phyloP scores from a whole-genome alignment of 2,329 filamentous ascomycete species.

The Colletotrichum limetticola region DNA sequence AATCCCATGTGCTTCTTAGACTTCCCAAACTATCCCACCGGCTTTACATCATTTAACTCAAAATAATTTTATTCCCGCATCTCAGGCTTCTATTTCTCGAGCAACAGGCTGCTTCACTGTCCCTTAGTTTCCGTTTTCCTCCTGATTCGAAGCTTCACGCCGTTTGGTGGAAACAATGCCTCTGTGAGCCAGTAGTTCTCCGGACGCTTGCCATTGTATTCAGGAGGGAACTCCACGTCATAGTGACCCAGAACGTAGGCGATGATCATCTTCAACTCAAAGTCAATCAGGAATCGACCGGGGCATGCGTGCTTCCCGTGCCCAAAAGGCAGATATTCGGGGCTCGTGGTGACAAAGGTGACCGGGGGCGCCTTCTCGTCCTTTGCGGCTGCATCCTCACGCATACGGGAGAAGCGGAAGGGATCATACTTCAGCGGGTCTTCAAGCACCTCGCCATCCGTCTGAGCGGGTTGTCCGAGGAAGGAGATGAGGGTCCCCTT shows the following conservation, averaged over 20 bases:
- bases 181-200: conserved; percentile 33
- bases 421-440: conserved; percentile 52
- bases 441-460: conserved; percentile 44
- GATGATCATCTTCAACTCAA: conserved; percentile 46
- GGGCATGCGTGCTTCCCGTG: conserved; percentile 49
- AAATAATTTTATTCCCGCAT: not conserved
- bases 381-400: conserved; percentile 42
- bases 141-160: conserved; percentile 25
- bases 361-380: conserved; percentile 35
- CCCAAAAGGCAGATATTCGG: conserved; percentile 46
- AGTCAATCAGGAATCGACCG: conserved; percentile 43
- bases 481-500: conserved; percentile 47
- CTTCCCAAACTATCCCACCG: not conserved
- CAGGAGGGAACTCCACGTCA: conserved; percentile 30
- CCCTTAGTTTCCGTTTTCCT: not conserved
- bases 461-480: conserved; percentile 43
- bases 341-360: conserved; percentile 45
- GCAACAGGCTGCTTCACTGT: not conserved
- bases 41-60: not conserved
- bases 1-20: not conserved
- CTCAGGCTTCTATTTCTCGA: no score
- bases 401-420: conserved; percentile 51
- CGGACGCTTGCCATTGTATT: conserved; percentile 32
- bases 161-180: conserved; percentile 11
- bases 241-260: conserved; percentile 31